A percentile compares a stretch with the other conserved stretches of the same genome.
These are phyloP conservation scores for Fusarium phyllophilum DNA, from an alignment of 2,329 filamentous ascomycete genomes.

Conservation along the genomic window DNA sequence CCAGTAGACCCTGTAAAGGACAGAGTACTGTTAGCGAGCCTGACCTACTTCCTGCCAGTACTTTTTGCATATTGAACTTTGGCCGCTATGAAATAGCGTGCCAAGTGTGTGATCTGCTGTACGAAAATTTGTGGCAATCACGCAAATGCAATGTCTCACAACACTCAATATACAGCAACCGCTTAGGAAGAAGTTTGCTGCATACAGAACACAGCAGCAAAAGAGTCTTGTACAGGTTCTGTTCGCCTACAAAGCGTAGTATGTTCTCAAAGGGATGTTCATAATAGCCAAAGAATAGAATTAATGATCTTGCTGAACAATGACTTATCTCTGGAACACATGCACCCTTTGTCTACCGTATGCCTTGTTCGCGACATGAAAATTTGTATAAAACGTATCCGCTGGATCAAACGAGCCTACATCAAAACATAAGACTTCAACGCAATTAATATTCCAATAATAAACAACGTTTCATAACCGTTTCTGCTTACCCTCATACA, in stretches of 20 bases:
- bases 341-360: rapidly evolving
- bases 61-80: not conserved
- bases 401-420: rapidly evolving
- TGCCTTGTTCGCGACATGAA: rapidly evolving
- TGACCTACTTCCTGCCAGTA: rapidly evolving
- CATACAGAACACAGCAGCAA: not conserved
- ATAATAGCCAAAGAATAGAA: not conserved
- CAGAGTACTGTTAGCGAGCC: not conserved
- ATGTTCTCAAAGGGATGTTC: not conserved
- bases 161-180: not conserved
- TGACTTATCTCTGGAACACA: too few relatives aligned
- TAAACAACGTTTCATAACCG: not conserved
- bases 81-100: not conserved
- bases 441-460: rapidly evolving
- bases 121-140: not conserved
- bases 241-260: rapidly evolving
- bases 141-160: rapidly evolving
- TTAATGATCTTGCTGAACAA: not conserved
- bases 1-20: rapidly evolving
- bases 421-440: rapidly evolving
- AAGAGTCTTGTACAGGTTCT: rapidly evolving
- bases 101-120: not conserved
- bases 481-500: rapidly evolving
- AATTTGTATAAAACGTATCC: not conserved
- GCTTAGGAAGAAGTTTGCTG: too few relatives aligned